Conservation (phyloP, 2,329 filamentous ascomycete species). For the Grosmannia serpens region DNA sequence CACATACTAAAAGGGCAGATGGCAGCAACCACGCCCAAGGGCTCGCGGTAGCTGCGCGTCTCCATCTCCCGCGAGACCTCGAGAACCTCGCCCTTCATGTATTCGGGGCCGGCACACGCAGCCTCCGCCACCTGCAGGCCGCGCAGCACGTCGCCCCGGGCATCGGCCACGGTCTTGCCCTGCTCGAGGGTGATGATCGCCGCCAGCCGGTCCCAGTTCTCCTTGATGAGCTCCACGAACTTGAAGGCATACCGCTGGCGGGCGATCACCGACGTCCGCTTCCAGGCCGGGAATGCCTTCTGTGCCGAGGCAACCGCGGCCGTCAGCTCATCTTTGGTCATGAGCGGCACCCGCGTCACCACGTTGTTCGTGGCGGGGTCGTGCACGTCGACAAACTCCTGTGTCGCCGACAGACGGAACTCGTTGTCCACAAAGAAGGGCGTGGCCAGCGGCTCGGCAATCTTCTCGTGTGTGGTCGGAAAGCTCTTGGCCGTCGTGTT, state of each 20-base stretch:
- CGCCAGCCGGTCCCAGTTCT: constrained; percentile 75
- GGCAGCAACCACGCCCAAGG: constrained; percentile 66
- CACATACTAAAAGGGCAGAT: constrained; percentile 75
- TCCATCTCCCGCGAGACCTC: constrained; percentile 87
- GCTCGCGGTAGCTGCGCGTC: constrained; percentile 70
- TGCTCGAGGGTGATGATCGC: constrained; percentile 79
- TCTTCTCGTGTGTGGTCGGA: constrained; percentile 60
- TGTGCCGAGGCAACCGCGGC: constrained; percentile 67
- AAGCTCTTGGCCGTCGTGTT: constrained; percentile 34
- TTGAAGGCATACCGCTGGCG: constrained; percentile 82
- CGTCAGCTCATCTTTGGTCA: constrained; percentile 65
- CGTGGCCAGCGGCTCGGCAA: constrained; percentile 55
- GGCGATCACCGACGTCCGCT: constrained; percentile 55
- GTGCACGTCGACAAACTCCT: constrained; percentile 64
- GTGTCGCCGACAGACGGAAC: constrained; percentile 55
- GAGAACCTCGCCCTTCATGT: constrained; percentile 70
- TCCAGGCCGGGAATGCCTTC: constrained; percentile 65
- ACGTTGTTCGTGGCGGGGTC: constrained; percentile 79
- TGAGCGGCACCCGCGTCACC: constrained; percentile 74
- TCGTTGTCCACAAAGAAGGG: constrained; percentile 74
- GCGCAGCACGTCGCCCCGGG: constrained; percentile 67
- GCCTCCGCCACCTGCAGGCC: constrained; percentile 78
- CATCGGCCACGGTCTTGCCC: constrained; percentile 78
- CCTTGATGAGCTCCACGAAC: constrained; percentile 65
- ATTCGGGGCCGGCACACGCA: constrained; percentile 65